Evolutionary conservation across 495 filamentous ascomycete species (phyloP), one percentile per base, ranked within the genome.

Genomic region (Immersiella caudata): DNA sequence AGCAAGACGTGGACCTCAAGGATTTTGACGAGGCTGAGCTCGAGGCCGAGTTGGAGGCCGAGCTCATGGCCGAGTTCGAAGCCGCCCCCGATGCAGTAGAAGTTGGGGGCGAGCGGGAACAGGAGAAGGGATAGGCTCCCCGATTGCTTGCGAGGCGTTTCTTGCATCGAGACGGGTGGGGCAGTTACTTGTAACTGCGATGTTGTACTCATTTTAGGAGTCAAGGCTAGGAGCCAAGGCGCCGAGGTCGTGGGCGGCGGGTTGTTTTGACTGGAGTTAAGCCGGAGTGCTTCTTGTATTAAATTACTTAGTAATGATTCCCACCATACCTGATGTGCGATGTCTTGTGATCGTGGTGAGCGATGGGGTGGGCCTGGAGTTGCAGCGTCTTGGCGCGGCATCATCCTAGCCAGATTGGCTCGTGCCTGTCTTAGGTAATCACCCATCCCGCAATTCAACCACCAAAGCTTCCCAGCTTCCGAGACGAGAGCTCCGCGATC

Each of bases 1-100:
- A 60, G 12, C 62, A 59, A 22, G 49, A 56, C 14, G 62, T 16
- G n/a, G 73, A 68, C 26, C 25, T 26, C 20, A 55, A 33, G 1
- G 70, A 60, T 9, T 70, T 67, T 1, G 79, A 80, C 18, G 80
- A 82, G 40, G 85, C 85, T 21, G 83, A 86, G 8, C 21, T 40
- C 9, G 88, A 88, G 29, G 88, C 86, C 54, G 88, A 85, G 52
- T 75, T 91, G 21, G 89, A 91, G 72, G 85, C 85, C 12, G 88
- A 92, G 67, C 82, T 93, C 75, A 73, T 89, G 71, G 88, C 88
- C 0, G 89, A 88, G 52, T 85, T 91, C 59, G 87, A 88, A 64
- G 84, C 85, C 12, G 71, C 67, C 62, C 60, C 29, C 14, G 62
- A 25, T 14, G 36, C 4, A 21, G 51, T 49, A n/a, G 60, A n/a